Conservation (phyloP, 305 asterid genomes). For the Fraxinus platypoda region DNA sequence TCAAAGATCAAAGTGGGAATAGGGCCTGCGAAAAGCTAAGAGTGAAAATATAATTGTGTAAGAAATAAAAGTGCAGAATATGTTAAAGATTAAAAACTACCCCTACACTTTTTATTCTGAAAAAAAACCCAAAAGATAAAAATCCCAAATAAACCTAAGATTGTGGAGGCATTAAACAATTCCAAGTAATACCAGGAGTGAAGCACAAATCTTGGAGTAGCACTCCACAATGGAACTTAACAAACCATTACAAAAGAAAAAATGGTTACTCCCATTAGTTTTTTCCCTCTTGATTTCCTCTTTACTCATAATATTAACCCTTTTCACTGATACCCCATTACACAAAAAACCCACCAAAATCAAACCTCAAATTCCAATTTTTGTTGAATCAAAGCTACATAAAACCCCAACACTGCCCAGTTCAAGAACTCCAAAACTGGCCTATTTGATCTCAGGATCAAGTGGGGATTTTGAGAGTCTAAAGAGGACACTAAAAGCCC, state of each 20-base stretch:
- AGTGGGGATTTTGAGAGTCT: slow-evolving; percentile 57
- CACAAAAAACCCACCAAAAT: slow-evolving; percentile 28
- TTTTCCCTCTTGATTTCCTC: slow-evolving; percentile 39
- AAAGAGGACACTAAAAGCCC: slow-evolving; percentile 53
- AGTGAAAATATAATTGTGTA: not conserved
- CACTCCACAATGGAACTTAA: slow-evolving; percentile 35
- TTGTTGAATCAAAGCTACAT: slow-evolving; percentile 64
- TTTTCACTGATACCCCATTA: slow-evolving; percentile 43
- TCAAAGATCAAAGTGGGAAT: not conserved
- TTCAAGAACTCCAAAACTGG: slow-evolving; percentile 56
- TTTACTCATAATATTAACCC: slow-evolving; percentile 33
- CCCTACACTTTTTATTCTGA: not conserved
- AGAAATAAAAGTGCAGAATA: too few species aligned
- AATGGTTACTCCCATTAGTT: slow-evolving; percentile 55
- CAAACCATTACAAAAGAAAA: slow-evolving; percentile 48
- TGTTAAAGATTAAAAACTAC: not conserved
- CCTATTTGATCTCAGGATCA: slow-evolving; percentile 74
- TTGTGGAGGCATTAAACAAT: not conserved
- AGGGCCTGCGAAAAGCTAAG: not conserved
- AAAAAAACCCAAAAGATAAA: not conserved
- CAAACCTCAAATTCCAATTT: slow-evolving; percentile 42
- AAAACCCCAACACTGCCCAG: slow-evolving; percentile 30
- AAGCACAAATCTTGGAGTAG: not conserved
- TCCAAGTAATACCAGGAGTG: not conserved
- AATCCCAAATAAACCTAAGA: not conserved